These are phyloP conservation scores for Fraxinus paxiana DNA, from an alignment of 305 asterid species.

Conservation along the genomic window DNA sequence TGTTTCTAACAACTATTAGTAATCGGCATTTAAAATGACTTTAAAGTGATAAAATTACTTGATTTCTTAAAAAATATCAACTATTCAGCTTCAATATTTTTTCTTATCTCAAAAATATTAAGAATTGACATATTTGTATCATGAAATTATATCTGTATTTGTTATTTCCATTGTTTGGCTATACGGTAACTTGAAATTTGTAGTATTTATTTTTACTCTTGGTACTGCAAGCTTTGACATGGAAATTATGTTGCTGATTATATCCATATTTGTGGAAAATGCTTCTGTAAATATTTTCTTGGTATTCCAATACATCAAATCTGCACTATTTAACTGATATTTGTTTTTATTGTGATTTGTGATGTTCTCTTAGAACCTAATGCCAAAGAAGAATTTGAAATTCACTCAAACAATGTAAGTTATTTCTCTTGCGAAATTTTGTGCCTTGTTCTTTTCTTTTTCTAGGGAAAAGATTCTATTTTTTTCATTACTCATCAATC, in stretches of 20 bases:
- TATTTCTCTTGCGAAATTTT: slow-evolving; percentile 13
- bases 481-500: slow-evolving; percentile 21
- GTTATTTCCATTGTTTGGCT: slow-evolving; percentile 1
- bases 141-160: slow-evolving; percentile 2
- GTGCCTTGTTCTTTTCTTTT: slow-evolving; percentile 14
- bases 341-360: slow-evolving; percentile 19
- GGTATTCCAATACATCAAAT: slow-evolving; percentile 6
- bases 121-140: neutral
- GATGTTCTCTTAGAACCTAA: slow-evolving; percentile 37
- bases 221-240: slow-evolving; percentile 12
- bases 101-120: neutral
- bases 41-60: neutral
- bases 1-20: slow-evolving; percentile 3
- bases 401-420: slow-evolving; percentile 64
- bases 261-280: neutral
- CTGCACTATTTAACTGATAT: neutral
- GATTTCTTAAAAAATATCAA: neutral
- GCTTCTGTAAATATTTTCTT: slow-evolving; percentile 14
- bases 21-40: neutral
- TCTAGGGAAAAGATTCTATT: slow-evolving; percentile 15
- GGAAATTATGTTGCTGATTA: neutral
- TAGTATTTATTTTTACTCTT: neutral
- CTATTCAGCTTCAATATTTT: neutral
- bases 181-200: neutral
- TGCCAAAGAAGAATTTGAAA: slow-evolving; percentile 53